Evolutionary conservation across 75 land plant genomes (phyloP).

Genomic region (Cupressus sempervirens): DNA sequence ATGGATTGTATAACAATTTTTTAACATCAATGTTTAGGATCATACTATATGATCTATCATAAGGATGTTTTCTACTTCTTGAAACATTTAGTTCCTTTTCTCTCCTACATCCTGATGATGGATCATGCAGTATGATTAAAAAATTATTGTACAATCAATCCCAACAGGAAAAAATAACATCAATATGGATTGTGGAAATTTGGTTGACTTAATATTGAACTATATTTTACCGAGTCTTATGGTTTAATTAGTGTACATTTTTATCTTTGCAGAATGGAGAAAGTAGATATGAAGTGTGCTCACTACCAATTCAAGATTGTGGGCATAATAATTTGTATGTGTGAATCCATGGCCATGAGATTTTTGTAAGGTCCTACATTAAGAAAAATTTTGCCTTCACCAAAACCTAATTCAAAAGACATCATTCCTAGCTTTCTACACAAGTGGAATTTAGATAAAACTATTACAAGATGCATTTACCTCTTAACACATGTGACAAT

Average conservation of each 20-base stretch:
- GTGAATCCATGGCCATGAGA: constrained; percentile 46
- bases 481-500: constrained; percentile 18
- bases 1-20: too few relatives aligned
- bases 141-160: too few relatives aligned
- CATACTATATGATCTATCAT: too few relatives aligned
- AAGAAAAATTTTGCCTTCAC: neutral
- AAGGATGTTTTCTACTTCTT: too few relatives aligned
- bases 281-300: constrained; percentile 30
- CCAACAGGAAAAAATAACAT: too few relatives aligned
- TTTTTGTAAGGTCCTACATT: constrained; percentile 22
- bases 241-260: too few relatives aligned
- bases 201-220: too few relatives aligned
- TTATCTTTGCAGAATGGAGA: constrained; percentile 36
- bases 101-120: too few relatives aligned
- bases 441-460: neutral
- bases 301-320: constrained; percentile 39
- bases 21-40: too few relatives aligned
- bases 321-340: constrained; percentile 30
- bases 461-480: constrained; percentile 38
- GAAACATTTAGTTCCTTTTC: too few relatives aligned
- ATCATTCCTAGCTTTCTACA: neutral
- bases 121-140: too few relatives aligned
- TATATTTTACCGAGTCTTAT: neutral
- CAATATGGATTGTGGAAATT: too few relatives aligned
- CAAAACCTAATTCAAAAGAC: neutral